These are phyloP conservation scores for Deinandra increscens DNA, from an alignment of 129 eudicot species.

Conservation along the genomic window DNA sequence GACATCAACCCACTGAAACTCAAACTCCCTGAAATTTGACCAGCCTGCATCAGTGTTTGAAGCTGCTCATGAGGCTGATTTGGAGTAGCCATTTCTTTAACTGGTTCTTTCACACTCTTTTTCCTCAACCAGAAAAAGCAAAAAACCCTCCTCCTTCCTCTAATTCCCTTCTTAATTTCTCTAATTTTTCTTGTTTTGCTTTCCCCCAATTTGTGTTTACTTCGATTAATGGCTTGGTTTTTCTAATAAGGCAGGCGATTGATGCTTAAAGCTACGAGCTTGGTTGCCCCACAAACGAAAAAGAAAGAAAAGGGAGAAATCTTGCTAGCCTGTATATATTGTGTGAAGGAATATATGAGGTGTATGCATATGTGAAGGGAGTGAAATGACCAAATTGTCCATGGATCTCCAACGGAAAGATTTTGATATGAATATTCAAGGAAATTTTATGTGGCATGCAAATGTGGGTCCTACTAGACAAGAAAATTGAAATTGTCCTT, in stretches of 20 bases:
- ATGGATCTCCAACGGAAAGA: slow-evolving; percentile 43
- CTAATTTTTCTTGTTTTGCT: slow-evolving; percentile 26
- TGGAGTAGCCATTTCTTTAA: slow-evolving; percentile 34
- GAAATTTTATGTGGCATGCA: too few species aligned
- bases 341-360: slow-evolving; percentile 1
- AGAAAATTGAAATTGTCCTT: too few species aligned
- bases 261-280: slow-evolving; percentile 36
- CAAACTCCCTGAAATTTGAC: slow-evolving; percentile 58
- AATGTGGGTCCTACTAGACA: too few species aligned
- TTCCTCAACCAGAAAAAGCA: slow-evolving; percentile 41
- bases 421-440: background rate
- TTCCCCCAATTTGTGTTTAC: slow-evolving; percentile 9
- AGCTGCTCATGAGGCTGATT: slow-evolving; percentile 41
- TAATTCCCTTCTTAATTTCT: slow-evolving; percentile 28
- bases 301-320: slow-evolving; percentile 22
- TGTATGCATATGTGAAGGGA: background rate
- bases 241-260: slow-evolving; percentile 31
- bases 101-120: slow-evolving; percentile 28
- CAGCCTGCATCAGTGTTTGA: slow-evolving; percentile 62
- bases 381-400: slow-evolving; percentile 21
- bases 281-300: slow-evolving; percentile 30
- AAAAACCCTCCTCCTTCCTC: slow-evolving; percentile 43
- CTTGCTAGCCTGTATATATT: slow-evolving; percentile 25
- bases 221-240: slow-evolving; percentile 19
- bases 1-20: slow-evolving; percentile 66